Conservation (phyloP, 257 asterid genomes). For the Cruciata laevipes region DNA sequence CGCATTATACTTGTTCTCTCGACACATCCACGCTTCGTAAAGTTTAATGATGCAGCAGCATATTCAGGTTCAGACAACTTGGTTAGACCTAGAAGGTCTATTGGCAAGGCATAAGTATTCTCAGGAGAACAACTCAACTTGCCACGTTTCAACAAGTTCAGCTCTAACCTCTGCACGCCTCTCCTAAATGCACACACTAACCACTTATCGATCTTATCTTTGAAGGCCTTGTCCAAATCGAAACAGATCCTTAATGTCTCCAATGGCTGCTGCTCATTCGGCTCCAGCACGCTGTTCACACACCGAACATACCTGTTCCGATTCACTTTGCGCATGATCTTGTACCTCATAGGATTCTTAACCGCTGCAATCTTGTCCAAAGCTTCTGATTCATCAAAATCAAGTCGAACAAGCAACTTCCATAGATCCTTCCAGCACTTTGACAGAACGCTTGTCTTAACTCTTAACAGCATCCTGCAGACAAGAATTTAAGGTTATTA, state of each 20-base stretch:
- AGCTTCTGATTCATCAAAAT: neutral
- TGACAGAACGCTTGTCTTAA: neutral
- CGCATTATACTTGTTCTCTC: neutral
- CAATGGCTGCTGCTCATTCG: neutral
- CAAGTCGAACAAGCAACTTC: neutral
- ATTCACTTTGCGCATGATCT: no score
- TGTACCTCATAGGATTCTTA: neutral
- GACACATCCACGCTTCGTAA: neutral
- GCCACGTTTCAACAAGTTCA: neutral
- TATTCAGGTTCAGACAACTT: neutral
- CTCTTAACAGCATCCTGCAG: neutral
- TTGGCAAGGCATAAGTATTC: neutral
- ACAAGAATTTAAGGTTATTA: neutral
- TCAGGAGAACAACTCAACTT: neutral
- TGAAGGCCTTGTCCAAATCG: neutral
- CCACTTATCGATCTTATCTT: neutral
- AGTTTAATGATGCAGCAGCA: neutral
- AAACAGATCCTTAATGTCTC: neutral
- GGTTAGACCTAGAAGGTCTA: neutral
- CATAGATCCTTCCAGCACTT: neutral
- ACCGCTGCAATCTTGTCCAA: neutral
- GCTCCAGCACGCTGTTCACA: neutral
- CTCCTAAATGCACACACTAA: neutral
- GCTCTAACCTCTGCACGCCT: neutral
- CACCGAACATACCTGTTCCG: neutral